Evolutionary conservation across 78 protist species (phyloP), one percentile per base, ranked within the genome.

Genomic region (Dictyostelium purpureum): DNA sequence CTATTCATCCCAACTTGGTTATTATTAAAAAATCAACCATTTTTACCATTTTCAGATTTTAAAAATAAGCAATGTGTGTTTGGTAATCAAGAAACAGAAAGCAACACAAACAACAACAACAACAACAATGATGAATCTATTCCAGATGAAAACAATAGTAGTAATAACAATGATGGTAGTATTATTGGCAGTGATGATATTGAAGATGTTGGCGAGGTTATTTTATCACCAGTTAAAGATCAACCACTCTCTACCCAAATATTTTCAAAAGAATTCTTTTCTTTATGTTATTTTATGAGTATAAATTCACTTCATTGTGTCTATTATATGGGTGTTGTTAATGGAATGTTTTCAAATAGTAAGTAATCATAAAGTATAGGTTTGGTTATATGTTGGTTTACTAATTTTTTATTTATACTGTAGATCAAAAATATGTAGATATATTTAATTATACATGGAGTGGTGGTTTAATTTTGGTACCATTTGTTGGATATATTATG

Each of bases 371-470:
- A 38, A 38, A 59, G 9, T 35, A 40, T 21, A 33, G 21, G 19
- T 51, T n/a, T n/a, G n/a, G n/a, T n/a, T n/a, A n/a, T n/a, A 14
- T 47, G 3, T 52, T 57, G 14, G n/a, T 21, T 16, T 37, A 71
- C 35, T 56, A 38, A 45, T 73, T 1, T 70, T 49, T 31, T 61
- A 7, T 61, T 59, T 57, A 4, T 4, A 9, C 3, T 11, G 31
- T 28, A 85, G 82, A 85, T 14, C 59, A 59, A 19, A 19, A 33
- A 4, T 85, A 85, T 74, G 52, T 85, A 9, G 74, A 73, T 45
- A 51, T 85, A 21, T 85, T 85, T n/a, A 70, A 70, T 45, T 85
- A 85, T 59, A 11, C 45, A 26, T 85, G 92, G 92, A 59, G 49
- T 59, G 45, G 92, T 73, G 92, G 92, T 31, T 33, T 85, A 33